Evolutionary conservation across 768 basidiomycete species (phyloP).

Genomic region (Lactarius pseudohatsudake): DNA sequence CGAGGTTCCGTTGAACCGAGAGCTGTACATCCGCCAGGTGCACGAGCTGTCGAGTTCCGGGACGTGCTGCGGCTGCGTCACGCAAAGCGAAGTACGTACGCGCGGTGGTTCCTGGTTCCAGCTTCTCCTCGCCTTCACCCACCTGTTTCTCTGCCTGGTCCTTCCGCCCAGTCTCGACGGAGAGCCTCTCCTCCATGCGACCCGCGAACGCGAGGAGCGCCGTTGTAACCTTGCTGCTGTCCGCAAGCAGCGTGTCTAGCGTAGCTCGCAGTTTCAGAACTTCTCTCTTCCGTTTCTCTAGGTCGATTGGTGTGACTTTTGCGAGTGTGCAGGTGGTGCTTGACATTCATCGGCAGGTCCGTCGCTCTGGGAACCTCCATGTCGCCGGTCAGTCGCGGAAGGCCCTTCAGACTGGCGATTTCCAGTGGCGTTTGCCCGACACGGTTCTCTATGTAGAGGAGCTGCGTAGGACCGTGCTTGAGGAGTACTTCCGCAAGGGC

Average conservation of each 20-base stretch:
- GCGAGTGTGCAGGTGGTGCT: neutral
- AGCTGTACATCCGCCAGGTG: conserved; percentile 26
- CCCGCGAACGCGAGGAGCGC: conserved; percentile 18
- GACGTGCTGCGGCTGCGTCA: neutral
- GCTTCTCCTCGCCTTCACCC: neutral
- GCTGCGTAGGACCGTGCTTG: conserved; percentile 40
- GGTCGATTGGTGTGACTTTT: neutral
- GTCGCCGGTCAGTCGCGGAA: conserved; percentile 1
- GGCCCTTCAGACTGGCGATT: conserved; percentile 28
- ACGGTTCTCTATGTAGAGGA: conserved; percentile 48
- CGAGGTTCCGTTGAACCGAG: conserved; percentile 20
- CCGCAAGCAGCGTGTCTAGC: conserved; percentile 10
- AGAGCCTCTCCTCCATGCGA: conserved; percentile 17
- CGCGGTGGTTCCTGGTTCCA: neutral
- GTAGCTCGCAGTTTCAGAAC: conserved; percentile 23
- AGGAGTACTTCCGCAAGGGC: conserved; percentile 44
- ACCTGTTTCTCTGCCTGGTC: neutral
- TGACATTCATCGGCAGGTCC: neutral
- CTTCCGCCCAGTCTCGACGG: conserved; percentile 1
- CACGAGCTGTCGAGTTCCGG: conserved; percentile 15
- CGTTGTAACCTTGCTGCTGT: conserved; percentile 12
- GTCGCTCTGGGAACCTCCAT: neutral
- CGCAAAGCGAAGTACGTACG: conserved; percentile 1
- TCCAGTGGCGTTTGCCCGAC: conserved; percentile 38
- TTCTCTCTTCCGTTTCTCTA: conserved; percentile 20